phyloP scores from a whole-genome alignment of 1,139 yeast species.

The Lodderomyces margitis region DNA sequence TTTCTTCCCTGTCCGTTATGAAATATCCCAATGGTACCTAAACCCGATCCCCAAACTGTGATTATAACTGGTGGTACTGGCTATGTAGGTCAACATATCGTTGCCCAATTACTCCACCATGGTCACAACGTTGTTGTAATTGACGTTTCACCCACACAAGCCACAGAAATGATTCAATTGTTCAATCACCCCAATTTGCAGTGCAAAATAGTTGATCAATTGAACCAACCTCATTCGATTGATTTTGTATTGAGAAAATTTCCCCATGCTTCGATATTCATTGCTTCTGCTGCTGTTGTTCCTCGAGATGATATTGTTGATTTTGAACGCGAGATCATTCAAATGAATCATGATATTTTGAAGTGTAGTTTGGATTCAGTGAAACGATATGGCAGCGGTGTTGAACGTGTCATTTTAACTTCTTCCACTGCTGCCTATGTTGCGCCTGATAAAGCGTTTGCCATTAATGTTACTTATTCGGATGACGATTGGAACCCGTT shows the following conservation, averaged over 20 bases:
- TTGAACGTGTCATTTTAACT: conserved; percentile 27
- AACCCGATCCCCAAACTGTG: conserved; percentile 17
- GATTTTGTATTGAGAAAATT: conserved; percentile 46
- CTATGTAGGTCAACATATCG: conserved; percentile 38
- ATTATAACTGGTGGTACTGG: conserved; percentile 43
- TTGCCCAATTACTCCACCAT: conserved; percentile 25
- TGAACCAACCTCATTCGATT: conserved; percentile 43
- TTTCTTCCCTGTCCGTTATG: too few species aligned
- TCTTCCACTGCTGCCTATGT: conserved; percentile 28
- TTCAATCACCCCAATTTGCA: conserved; percentile 2
- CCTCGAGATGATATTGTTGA: conserved; percentile 20
- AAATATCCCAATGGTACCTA: not conserved
- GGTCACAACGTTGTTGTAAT: conserved; percentile 58
- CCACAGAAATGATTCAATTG: conserved; percentile 36
- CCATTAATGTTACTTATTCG: conserved; percentile 13
- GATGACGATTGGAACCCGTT: conserved; percentile 32
- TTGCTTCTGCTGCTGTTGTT: conserved; percentile 43
- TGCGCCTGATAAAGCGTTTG: conserved; percentile 11
- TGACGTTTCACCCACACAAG: conserved; percentile 52
- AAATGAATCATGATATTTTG: conserved; percentile 25
- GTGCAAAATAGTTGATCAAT: conserved; percentile 53
- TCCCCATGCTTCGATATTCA: conserved; percentile 47
- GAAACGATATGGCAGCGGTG: conserved; percentile 22
- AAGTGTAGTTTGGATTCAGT: conserved; percentile 24
- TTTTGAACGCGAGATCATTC: conserved; percentile 19